Evolutionary conservation across 306 rosid species (phyloP).

Genomic region (Chamaecrista fasciculata): DNA sequence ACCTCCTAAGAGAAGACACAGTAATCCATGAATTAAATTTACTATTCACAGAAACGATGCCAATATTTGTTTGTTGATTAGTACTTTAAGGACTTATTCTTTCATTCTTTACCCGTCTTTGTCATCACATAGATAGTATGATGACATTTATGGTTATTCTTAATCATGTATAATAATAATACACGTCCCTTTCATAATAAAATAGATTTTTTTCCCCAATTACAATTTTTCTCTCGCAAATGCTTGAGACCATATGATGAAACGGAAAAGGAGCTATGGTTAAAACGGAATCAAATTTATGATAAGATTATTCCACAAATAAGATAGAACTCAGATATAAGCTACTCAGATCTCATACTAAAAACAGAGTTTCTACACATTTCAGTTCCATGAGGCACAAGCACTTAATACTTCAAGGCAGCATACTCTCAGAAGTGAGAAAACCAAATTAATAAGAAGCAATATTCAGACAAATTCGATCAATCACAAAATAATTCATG

Average conservation of each 20-base stretch:
- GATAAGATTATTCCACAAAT: neutral
- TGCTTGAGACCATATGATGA: neutral
- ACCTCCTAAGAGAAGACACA: neutral
- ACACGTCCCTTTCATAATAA: neutral
- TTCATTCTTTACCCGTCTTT: neutral
- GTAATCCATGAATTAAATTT: neutral
- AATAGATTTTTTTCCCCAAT: neutral
- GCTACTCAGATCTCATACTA: neutral
- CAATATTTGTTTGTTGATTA: neutral
- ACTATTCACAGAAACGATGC: neutral
- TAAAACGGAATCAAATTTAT: neutral
- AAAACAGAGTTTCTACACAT: no score
- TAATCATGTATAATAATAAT: conserved; percentile 1
- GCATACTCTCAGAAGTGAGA: no score
- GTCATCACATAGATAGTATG: neutral
- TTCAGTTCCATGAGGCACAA: no score
- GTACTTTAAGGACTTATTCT: neutral
- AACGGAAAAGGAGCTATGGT: neutral
- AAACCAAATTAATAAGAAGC: no score
- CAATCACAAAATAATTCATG: neutral
- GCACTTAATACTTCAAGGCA: no score
- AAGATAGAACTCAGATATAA: neutral
- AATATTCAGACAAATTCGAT: neutral
- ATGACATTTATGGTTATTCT: neutral
- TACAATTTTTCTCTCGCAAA: neutral